These are phyloP conservation scores for Solanum rostratum DNA, from an alignment of 257 asterid genomes.

Conservation along the genomic window DNA sequence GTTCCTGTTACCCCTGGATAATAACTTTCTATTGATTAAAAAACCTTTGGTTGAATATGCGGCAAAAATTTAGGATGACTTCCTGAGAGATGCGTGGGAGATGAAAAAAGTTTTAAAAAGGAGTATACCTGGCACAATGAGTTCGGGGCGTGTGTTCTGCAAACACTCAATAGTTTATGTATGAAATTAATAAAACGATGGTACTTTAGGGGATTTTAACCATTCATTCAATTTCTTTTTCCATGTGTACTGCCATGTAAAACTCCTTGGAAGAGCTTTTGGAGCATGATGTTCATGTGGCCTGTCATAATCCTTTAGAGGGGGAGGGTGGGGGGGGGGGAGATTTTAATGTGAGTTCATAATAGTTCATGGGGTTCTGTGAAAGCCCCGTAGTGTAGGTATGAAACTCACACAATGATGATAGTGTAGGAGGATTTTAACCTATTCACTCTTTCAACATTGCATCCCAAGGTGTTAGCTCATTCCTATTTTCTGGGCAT, in stretches of 20 bases:
- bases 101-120: neutral
- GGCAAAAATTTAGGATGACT: neutral
- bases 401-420: neutral
- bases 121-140: neutral
- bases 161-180: neutral
- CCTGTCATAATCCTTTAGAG: neutral
- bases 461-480: neutral
- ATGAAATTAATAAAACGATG: neutral
- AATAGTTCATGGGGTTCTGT: neutral
- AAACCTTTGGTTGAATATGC: neutral
- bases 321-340: neutral
- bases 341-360: neutral
- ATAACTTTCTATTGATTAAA: neutral
- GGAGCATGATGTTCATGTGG: neutral
- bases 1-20: neutral
- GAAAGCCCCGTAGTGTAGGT: neutral
- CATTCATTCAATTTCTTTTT: neutral
- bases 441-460: neutral
- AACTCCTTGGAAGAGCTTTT: neutral
- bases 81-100: neutral
- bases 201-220: neutral
- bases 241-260: neutral
- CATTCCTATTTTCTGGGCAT: neutral
- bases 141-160: neutral
- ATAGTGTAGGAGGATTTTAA: neutral